Evolutionary conservation across 495 filamentous ascomycete genomes (phyloP).

Genomic region (Trichoderma erinaceum): DNA sequence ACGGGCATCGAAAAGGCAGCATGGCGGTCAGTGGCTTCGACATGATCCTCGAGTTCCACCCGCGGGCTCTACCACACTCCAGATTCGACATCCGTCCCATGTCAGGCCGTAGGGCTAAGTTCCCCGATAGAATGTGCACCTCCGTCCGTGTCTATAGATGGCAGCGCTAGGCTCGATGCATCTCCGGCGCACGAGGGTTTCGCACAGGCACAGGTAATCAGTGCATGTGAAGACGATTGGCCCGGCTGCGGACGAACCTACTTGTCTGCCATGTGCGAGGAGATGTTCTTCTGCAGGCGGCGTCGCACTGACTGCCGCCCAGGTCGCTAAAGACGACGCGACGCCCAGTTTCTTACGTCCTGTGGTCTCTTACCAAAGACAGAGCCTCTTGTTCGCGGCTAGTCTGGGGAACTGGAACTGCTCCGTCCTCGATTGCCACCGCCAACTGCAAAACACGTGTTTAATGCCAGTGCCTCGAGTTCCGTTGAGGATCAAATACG

Average conservation of each 20-base stretch:
- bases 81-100: too few relatives aligned
- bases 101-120: too few relatives aligned
- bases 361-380: not conserved
- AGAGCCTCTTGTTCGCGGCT: not conserved
- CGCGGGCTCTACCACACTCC: too few relatives aligned
- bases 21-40: constrained; percentile 1
- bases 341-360: too few relatives aligned
- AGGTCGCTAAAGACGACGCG: not conserved
- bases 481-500: not conserved
- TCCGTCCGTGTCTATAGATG: not conserved
- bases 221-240: not conserved
- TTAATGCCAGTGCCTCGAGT: not conserved
- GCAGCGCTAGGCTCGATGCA: not conserved
- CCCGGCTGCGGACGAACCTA: not conserved
- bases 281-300: not conserved
- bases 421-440: not conserved
- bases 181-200: not conserved
- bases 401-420: too few relatives aligned
- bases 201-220: not conserved
- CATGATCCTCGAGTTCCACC: not conserved
- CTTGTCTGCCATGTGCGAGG: not conserved
- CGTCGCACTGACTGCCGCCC: not conserved
- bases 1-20: not conserved
- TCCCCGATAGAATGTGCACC: too few relatives aligned
- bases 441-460: constrained; percentile 5